Evolutionary conservation across 1,139 yeast species (phyloP), one percentile per base, ranked within the genome.

Genomic region (Saccharomyces hybrid): DNA sequence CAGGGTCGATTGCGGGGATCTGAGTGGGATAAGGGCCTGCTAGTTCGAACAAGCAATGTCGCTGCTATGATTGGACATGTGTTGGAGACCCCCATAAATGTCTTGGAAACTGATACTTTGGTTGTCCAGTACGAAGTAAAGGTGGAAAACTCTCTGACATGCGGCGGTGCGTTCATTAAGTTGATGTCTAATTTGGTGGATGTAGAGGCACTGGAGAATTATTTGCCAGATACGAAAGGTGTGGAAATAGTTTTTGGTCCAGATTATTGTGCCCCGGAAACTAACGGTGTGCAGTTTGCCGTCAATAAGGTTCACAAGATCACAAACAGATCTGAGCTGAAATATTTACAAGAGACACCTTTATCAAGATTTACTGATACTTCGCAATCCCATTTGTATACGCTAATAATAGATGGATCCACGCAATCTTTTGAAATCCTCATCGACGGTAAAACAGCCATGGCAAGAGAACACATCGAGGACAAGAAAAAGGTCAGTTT

Each of bases 161-260:
- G 98, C 72, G 95, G 96, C 51, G 97, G 97, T 52, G 90, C 95
- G 1, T 90, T 90, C 72, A 71, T 90, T 63, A 90, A 90, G 73
- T 75, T 90, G 51, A 74, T 90, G 55, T 76, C 82, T 41, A 48
- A 51, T 25, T 42, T 52, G 9, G 76, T 75, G n/a, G 74, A 74
- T 8, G 80, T 74, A 3, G 76, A 75, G 25, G 73, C 78, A 26
- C 70, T 68, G 52, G 73, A 71, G 9, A 73, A 75, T 58, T 67
- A 68, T 38, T 57, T 55, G 4, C 77, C 75, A 63, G 83, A 80
- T 58, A 81, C 78, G 23, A 78, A 95, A 5, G 87, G 91, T 0
- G 89, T 85, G 72, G 89, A 86, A 68, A 72, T 91, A 60, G 86
- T 90, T 95, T 91, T 91, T 75, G 98, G 97, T 26, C 98, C 98